Evolutionary conservation across 257 asterid species (phyloP), one percentile per base, ranked within the genome.

Genomic region (Solanum bulbocastanum): DNA sequence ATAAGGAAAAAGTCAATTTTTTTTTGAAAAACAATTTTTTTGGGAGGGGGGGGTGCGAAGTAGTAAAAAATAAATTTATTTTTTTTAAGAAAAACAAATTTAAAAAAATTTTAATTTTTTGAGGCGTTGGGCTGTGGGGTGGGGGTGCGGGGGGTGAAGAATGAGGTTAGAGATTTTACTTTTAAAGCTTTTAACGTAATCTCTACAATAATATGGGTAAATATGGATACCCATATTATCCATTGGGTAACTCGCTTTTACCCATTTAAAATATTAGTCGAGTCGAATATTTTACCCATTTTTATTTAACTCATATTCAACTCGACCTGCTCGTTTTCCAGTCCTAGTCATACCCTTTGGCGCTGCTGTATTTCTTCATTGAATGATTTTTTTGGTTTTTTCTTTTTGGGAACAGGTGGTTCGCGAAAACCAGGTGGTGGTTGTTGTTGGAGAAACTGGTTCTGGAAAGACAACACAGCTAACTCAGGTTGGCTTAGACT

Each of bases 371-470:
- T 81, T 30, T 81, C 33, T 81, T 81, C 56, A 65, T 6, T 27
- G 85, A 46, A 44, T 46, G 37, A 15, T 81, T 81, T 33, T 32
- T 35, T 30, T 27, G 37, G 65, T 65, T 65, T 84, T 69, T 68
- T 60, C 60, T 6, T 66, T 37, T 25, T 27, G 46, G 60, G 83
- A 66, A 90, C 89, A 97, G 99, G 98, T 97, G 89, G 83, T 97
- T 69, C 99, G 98, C 9, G 99, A 97, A 90, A 97, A 97, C 90
- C 99, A 97, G 89, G 98, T 97, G 84, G 95, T 96, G 84, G 95
- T 97, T 9, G 99, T 97, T 62, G 99, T 97, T 87, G 99, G 99
- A 86, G 99, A 97, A 92, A 97, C 99, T 86, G 99, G 99, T 82
- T 97, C 99, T 27, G 99, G 99, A 86, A 97, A 97, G 96, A 97